Evolutionary conservation across 305 asterid species (phyloP).

Genomic region (Fraxinus floribunda): DNA sequence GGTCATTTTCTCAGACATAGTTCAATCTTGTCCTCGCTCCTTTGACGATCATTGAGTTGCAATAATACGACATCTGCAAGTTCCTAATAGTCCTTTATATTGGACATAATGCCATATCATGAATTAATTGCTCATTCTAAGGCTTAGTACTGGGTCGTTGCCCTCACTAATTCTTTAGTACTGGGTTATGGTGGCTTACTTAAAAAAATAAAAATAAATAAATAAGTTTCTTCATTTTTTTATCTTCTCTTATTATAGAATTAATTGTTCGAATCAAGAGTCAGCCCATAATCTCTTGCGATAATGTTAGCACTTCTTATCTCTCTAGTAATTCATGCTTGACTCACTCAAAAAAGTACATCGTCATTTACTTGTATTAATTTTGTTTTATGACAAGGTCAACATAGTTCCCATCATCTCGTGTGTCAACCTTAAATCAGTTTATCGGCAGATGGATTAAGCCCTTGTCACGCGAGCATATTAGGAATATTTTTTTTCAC

Average conservation of each 20-base stretch:
- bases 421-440: neutral
- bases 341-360: neutral
- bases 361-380: neutral
- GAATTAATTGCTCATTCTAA: neutral
- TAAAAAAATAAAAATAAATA: no score
- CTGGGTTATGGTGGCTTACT: neutral
- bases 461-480: neutral
- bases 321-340: neutral
- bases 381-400: neutral
- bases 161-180: neutral
- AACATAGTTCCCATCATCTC: neutral
- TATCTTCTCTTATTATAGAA: neutral
- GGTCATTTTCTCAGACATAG: neutral
- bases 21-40: neutral
- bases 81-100: neutral
- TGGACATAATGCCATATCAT: neutral
- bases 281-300: neutral
- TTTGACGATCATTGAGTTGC: neutral
- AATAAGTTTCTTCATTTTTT: neutral
- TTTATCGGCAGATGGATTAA: neutral
- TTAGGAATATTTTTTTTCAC: neutral
- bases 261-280: neutral
- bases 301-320: neutral
- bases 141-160: neutral
- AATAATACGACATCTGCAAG: neutral